A percentile compares a stretch with the other conserved stretches of the same genome.
These are phyloP conservation scores for Lepidium campestre DNA, from an alignment of 441 rosid species.

Conservation along the genomic window DNA sequence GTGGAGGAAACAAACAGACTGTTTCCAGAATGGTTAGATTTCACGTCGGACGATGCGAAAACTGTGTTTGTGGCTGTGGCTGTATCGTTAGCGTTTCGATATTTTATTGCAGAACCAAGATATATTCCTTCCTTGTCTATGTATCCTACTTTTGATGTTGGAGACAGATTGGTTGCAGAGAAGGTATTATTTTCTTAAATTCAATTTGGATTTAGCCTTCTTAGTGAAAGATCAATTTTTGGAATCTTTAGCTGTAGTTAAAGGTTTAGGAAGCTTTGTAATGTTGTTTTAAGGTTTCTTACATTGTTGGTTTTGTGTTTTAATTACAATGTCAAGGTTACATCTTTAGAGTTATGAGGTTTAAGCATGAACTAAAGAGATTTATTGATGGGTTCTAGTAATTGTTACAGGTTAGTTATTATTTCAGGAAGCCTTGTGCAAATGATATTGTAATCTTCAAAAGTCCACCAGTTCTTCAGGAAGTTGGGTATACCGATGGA, in stretches of 20 bases:
- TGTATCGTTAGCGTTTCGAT: conserved; percentile 76
- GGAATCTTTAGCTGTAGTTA: not conserved
- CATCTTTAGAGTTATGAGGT: not conserved
- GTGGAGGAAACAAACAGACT: conserved; percentile 37
- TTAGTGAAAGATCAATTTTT: not conserved
- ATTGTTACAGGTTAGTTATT: conserved; percentile 62
- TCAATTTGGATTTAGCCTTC: not conserved
- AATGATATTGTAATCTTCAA: conserved; percentile 89
- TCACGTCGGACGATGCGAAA: conserved; percentile 71
- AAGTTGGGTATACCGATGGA: conserved; percentile 83
- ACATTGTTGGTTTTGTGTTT: conserved; percentile 3
- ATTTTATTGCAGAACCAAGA: conserved; percentile 89
- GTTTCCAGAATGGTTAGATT: conserved; percentile 70
- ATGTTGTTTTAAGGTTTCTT: not conserved
- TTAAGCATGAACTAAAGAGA: conserved; percentile 2
- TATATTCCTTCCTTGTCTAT: conserved; percentile 94
- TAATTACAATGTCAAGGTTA: conserved; percentile 7
- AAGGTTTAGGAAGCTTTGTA: not conserved
- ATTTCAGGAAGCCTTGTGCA: conserved; percentile 91
- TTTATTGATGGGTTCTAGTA: not conserved
- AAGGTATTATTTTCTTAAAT: conserved; percentile 42
- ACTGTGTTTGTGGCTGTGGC: conserved; percentile 70
- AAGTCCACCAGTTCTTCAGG: conserved; percentile 90
- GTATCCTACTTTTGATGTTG: conserved; percentile 99
- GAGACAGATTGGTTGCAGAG: conserved; percentile 90